Evolutionary conservation across 2,329 filamentous ascomycete species (phyloP).

Genomic region (Rutstroemia sp.): DNA sequence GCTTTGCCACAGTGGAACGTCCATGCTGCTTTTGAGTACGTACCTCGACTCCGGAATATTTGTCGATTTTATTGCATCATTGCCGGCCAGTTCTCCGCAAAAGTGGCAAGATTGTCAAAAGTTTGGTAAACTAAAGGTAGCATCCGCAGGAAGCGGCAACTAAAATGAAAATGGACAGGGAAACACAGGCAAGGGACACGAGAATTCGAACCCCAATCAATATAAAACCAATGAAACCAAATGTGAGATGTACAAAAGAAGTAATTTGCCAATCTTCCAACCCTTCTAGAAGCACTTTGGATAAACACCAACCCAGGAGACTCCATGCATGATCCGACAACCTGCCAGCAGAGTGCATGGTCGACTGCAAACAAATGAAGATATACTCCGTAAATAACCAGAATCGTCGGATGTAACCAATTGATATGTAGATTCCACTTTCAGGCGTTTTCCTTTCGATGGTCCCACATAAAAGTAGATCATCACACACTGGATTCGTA

Average conservation of each 20-base stretch:
- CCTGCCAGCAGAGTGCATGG: too few relatives aligned
- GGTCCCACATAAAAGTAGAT: slow-evolving; percentile 1
- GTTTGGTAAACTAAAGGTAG: slow-evolving; percentile 1
- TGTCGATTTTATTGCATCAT: neutral
- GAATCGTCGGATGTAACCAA: neutral
- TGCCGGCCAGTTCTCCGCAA: neutral
- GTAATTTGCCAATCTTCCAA: neutral
- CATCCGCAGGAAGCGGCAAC: slow-evolving; percentile 9
- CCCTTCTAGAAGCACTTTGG: slow-evolving; percentile 5
- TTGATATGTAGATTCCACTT: neutral
- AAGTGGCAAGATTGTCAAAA: neutral
- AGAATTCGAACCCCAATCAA: neutral
- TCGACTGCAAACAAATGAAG: neutral
- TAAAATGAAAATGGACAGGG: slow-evolving; percentile 6
- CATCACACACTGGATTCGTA: neutral
- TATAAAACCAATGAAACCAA: neutral
- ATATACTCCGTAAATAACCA: neutral
- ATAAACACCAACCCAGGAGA: neutral
- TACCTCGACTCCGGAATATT: neutral
- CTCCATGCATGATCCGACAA: too few relatives aligned
- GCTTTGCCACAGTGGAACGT: neutral
- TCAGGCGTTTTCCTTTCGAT: neutral
- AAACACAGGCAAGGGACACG: neutral
- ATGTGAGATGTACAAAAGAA: neutral
- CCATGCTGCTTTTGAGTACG: neutral